These are phyloP conservation scores for Saprolegnia diclina DNA, from an alignment of 352 stramenopile genomes.

Conservation along the genomic window DNA sequence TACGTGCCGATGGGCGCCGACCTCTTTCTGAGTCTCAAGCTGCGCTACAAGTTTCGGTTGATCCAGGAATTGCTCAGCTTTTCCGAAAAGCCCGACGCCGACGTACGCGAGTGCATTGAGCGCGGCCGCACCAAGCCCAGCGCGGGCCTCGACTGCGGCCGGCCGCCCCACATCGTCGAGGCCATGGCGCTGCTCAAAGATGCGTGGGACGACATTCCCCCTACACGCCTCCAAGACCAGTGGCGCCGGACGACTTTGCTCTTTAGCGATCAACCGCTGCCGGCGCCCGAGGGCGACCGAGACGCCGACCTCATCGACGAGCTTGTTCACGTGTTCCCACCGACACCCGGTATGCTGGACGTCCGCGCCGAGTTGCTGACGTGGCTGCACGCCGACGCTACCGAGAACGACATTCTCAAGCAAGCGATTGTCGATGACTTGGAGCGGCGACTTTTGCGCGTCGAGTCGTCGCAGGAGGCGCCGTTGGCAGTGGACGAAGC, in stretches of 20 bases:
- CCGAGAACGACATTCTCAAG: background rate
- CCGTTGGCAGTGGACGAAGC: background rate
- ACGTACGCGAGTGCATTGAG: background rate
- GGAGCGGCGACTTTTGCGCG: background rate
- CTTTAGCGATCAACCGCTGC: background rate
- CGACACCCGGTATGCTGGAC: background rate
- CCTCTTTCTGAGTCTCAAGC: background rate
- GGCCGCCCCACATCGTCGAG: background rate
- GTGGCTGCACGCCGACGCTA: background rate
- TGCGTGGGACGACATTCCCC: background rate
- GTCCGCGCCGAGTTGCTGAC: background rate
- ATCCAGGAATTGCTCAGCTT: background rate
- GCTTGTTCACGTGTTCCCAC: background rate
- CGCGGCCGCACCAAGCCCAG: background rate
- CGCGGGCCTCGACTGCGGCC: background rate
- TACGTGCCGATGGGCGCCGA: background rate
- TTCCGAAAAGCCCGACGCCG: background rate
- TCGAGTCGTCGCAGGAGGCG: background rate
- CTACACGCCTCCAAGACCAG: background rate
- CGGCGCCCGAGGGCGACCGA: background rate
- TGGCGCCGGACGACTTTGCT: background rate
- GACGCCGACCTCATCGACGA: background rate
- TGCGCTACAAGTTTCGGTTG: constrained; percentile 1
- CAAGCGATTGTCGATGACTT: background rate
- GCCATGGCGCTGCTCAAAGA: constrained; percentile 4